Evolutionary conservation across 2,329 filamentous ascomycete genomes (phyloP).

Genomic region (Pseudocercospora musae): DNA sequence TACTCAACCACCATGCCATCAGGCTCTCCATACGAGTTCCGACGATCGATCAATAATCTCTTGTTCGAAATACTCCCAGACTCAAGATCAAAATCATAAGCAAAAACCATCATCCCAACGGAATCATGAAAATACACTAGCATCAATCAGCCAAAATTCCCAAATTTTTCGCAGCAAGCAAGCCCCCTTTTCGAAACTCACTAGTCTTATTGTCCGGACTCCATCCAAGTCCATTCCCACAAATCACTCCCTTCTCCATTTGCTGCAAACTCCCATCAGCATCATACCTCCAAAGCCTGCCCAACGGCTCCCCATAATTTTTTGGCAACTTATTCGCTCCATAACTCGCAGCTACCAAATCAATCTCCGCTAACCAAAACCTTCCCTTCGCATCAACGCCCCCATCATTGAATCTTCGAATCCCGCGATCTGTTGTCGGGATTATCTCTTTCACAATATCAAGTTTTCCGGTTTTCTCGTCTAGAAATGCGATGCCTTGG

Average conservation of each 20-base stretch:
- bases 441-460: constrained; percentile 7
- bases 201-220: constrained; percentile 6
- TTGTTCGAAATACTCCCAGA: constrained; percentile 5
- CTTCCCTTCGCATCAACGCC: constrained; percentile 6
- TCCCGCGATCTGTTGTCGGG: not conserved
- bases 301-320: constrained; percentile 5
- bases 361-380: constrained; percentile 6
- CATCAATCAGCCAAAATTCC: not conserved
- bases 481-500: constrained; percentile 6
- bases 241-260: constrained; percentile 6
- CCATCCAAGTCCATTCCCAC: constrained; percentile 7
- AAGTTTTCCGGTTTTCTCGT: not conserved
- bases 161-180: not conserved
- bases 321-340: not conserved
- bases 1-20: constrained; percentile 7
- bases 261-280: constrained; percentile 3
- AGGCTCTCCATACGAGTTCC: constrained; percentile 6
- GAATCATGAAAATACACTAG: constrained; percentile 9
- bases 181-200: not conserved
- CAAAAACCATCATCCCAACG: constrained; percentile 2
- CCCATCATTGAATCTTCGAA: constrained; percentile 8
- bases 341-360: constrained; percentile 3
- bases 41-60: not conserved
- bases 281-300: constrained; percentile 9
- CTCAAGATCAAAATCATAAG: constrained; percentile 8